Percentiles rank a stretch among this genome's conserved stretches.
Conservation (phyloP, 371 early-diverging fungal genomes). For the Mycotypha africana region DNA sequence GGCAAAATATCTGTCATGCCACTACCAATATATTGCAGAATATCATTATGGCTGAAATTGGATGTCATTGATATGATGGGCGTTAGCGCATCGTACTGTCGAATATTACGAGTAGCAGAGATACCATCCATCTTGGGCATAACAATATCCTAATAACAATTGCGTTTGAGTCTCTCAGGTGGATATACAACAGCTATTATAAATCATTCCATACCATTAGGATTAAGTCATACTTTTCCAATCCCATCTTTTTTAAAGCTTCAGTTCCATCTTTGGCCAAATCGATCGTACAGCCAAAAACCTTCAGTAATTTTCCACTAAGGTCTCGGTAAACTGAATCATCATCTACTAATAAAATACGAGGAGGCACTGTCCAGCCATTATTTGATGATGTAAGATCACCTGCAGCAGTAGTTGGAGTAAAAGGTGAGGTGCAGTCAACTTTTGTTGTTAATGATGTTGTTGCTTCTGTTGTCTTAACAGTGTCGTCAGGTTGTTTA, state of each 20-base stretch:
- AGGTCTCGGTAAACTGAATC: slow-evolving; percentile 65
- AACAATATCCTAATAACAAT: slow-evolving; percentile 56
- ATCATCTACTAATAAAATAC: slow-evolving; percentile 75
- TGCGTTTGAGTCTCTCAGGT: neutral
- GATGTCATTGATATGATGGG: slow-evolving; percentile 84
- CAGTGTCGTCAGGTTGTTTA: neutral
- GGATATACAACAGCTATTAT: neutral
- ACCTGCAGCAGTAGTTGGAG: neutral
- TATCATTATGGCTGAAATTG: slow-evolving; percentile 61
- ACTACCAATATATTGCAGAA: slow-evolving; percentile 62
- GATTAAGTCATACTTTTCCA: slow-evolving; percentile 70
- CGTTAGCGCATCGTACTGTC: slow-evolving; percentile 66
- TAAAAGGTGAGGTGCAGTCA: neutral
- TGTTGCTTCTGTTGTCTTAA: slow-evolving; percentile 1
- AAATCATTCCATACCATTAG: slow-evolving; percentile 70
- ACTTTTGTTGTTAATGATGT: slow-evolving; percentile 6
- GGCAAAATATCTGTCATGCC: slow-evolving; percentile 82
- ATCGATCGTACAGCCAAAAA: slow-evolving; percentile 71
- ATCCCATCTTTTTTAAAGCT: slow-evolving; percentile 61
- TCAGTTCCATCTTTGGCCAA: slow-evolving; percentile 70
- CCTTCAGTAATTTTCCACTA: slow-evolving; percentile 53
- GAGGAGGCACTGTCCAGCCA: slow-evolving; percentile 64
- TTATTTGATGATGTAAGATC: slow-evolving; percentile 11
- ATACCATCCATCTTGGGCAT: slow-evolving; percentile 79
- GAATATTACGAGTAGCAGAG: slow-evolving; percentile 65